phyloP scores from a whole-genome alignment of 306 rosid species.

The Senna siamea region DNA sequence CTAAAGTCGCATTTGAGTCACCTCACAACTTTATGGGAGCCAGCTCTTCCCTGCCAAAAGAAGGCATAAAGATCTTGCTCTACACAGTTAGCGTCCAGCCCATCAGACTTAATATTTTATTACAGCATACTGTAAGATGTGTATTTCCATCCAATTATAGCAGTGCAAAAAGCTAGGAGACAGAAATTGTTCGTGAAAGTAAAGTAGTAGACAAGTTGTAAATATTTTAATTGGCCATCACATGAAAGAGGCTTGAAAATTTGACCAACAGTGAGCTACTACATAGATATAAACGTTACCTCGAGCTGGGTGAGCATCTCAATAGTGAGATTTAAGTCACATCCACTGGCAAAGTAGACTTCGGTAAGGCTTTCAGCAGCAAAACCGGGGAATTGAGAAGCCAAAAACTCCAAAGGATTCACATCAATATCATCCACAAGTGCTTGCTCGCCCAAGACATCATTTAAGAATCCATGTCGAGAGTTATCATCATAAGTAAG shows the following conservation, averaged over 20 bases:
- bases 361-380: slow-evolving; percentile 77
- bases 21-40: slow-evolving; percentile 44
- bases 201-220: background rate
- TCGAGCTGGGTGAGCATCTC: slow-evolving; percentile 83
- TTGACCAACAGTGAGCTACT: slow-evolving; percentile 11
- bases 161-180: slow-evolving; percentile 27
- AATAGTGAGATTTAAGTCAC: slow-evolving; percentile 67
- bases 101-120: slow-evolving; percentile 18
- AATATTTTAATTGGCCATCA: background rate
- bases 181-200: slow-evolving; percentile 15
- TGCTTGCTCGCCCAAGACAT: slow-evolving; percentile 58
- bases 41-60: slow-evolving; percentile 55
- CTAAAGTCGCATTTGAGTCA: slow-evolving; percentile 41
- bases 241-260: slow-evolving; percentile 8
- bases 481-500: slow-evolving; percentile 59
- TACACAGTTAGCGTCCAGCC: slow-evolving; percentile 43
- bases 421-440: slow-evolving; percentile 55
- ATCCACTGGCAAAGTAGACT: slow-evolving; percentile 71
- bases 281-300: slow-evolving; percentile 48
- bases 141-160: background rate
- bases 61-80: slow-evolving; percentile 45
- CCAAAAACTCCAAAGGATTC: slow-evolving; percentile 73
- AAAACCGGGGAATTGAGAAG: slow-evolving; percentile 79
- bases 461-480: slow-evolving; percentile 58
- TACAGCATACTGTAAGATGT: slow-evolving; percentile 21